These are phyloP conservation scores for Alloascoidea hylecoeti DNA, from an alignment of 805 yeast genomes.

Conservation along the genomic window DNA sequence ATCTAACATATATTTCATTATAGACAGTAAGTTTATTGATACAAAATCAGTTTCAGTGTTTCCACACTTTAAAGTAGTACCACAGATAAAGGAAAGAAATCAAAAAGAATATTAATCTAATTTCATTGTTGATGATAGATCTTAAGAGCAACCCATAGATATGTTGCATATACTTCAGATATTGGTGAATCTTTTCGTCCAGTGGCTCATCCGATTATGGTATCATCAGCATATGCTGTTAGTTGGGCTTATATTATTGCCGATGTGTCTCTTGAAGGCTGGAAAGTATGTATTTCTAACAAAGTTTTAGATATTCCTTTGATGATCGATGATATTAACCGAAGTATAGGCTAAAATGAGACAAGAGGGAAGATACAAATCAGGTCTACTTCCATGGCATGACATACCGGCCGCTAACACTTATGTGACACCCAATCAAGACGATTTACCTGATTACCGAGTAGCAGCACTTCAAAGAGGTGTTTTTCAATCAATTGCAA, in stretches of 20 bases:
- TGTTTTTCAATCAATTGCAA: conserved; percentile 68
- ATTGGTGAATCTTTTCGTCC: conserved; percentile 82
- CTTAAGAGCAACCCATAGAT: conserved; percentile 59
- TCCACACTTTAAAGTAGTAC: background rate
- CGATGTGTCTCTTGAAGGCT: conserved; percentile 60
- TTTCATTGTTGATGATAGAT: conserved; percentile 19
- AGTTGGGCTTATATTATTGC: conserved; percentile 68
- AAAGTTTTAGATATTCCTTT: too few relatives aligned
- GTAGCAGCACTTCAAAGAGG: conserved; percentile 54
- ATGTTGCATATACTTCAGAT: conserved; percentile 78
- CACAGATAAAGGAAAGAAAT: background rate
- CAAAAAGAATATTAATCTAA: background rate
- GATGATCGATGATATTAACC: too few relatives aligned
- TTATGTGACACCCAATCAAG: conserved; percentile 17
- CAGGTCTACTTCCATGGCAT: conserved; percentile 61
- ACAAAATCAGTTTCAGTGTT: background rate
- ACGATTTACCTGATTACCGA: conserved; percentile 51
- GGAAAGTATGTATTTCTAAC: conserved; percentile 34
- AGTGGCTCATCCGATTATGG: conserved; percentile 58
- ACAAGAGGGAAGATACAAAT: conserved; percentile 46
- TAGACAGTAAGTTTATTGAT: conserved; percentile 3
- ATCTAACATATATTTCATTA: too few relatives aligned
- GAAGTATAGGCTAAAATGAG: conserved; percentile 33
- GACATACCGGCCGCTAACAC: conserved; percentile 24
- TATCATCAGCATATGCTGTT: conserved; percentile 50